Percentiles rank a stretch among this genome's conserved stretches.
phyloP scores from a whole-genome alignment of 148 eudicot species.

The Amaranthus hypochondriacus region DNA sequence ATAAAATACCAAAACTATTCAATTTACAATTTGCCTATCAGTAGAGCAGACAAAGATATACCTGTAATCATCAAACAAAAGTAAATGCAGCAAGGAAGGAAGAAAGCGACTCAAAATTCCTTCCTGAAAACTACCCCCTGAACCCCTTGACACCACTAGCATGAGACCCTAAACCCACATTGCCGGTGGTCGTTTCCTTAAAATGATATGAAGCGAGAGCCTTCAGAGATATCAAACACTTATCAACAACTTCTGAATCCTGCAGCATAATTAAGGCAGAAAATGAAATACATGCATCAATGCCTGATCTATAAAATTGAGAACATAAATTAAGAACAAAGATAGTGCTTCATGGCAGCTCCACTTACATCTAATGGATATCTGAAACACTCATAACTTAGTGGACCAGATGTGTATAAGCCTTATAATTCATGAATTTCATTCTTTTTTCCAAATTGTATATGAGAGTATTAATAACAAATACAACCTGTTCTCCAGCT shows the following conservation, averaged over 20 bases:
- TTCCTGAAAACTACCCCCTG: constrained; percentile 64
- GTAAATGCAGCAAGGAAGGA: constrained; percentile 69
- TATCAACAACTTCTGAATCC: constrained; percentile 77
- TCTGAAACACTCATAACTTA: not conserved
- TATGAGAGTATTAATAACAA: too few species aligned
- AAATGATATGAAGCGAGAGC: constrained; percentile 86
- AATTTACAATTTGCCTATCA: not conserved
- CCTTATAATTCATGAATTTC: not conserved
- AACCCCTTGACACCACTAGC: constrained; percentile 58
- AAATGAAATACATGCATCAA: constrained; percentile 3
- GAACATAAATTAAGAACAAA: not conserved
- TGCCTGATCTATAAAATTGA: not conserved
- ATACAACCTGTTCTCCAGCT: too few species aligned
- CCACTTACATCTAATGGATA: not conserved
- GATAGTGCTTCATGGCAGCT: not conserved
- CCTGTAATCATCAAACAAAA: constrained; percentile 96
- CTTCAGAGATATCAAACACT: constrained; percentile 72
- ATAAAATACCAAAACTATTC: not conserved
- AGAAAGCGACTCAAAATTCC: constrained; percentile 77
- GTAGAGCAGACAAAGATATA: constrained; percentile 10
- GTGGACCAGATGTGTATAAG: not conserved
- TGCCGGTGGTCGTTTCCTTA: constrained; percentile 66
- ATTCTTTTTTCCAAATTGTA: too few species aligned
- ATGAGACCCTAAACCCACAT: constrained; percentile 69
- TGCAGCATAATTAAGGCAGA: constrained; percentile 22